Evolutionary conservation across 2,329 filamentous ascomycete species (phyloP).

Genomic region (Botrytis galanthina): DNA sequence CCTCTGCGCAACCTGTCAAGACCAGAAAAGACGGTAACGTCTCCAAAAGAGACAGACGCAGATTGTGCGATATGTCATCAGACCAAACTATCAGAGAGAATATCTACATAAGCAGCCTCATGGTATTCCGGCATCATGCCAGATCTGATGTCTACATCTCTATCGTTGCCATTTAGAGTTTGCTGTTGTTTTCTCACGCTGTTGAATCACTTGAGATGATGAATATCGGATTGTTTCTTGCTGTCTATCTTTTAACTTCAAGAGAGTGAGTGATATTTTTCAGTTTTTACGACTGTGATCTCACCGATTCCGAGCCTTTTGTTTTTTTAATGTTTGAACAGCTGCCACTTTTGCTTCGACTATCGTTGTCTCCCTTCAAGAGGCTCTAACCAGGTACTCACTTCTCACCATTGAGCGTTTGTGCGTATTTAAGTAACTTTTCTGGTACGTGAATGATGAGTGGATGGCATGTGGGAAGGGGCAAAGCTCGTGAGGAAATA

Average conservation of each 20-base stretch:
- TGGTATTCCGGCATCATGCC: fast-evolving
- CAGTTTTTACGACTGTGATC: not conserved
- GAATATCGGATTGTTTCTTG: not conserved
- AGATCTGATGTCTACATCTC: not conserved
- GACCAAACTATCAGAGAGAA: not conserved
- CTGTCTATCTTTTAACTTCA: fast-evolving
- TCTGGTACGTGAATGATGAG: too few relatives aligned
- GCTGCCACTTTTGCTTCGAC: not conserved
- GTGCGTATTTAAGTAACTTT: not conserved
- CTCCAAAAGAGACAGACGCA: too few relatives aligned
- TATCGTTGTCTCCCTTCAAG: fast-evolving
- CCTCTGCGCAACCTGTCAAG: not conserved
- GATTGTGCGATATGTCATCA: not conserved
- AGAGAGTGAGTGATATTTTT: not conserved
- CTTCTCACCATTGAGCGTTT: not conserved
- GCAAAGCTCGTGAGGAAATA: too few relatives aligned
- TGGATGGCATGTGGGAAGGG: not conserved
- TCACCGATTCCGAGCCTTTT: fast-evolving
- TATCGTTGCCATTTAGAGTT: not conserved
- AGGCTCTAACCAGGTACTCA: too few relatives aligned
- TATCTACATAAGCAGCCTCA: fast-evolving
- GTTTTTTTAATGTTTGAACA: fast-evolving
- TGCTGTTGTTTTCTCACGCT: fast-evolving
- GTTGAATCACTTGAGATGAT: fast-evolving
- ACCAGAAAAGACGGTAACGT: not conserved